phyloP scores from a whole-genome alignment of 2,329 filamentous ascomycete species.

The Arthrocladium fulminans region DNA sequence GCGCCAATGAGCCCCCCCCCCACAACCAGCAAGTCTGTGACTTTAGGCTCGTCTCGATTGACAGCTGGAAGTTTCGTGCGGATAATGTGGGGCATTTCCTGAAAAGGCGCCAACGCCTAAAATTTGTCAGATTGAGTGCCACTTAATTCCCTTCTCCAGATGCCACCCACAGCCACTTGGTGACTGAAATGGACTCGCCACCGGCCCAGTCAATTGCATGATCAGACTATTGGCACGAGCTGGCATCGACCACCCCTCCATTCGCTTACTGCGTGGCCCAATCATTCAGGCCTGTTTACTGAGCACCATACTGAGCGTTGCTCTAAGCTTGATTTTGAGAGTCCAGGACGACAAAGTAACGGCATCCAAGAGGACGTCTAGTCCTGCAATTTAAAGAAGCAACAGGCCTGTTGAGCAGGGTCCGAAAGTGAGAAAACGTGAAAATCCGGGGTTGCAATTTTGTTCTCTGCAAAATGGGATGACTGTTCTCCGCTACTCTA shows the following conservation, averaged over 20 bases:
- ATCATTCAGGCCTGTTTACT: background rate
- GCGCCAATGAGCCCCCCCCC: background rate
- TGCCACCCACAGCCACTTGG: background rate
- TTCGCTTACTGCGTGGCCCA: background rate
- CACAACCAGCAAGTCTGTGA: background rate
- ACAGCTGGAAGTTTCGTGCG: background rate
- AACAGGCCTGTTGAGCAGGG: too few species aligned
- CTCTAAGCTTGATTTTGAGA: constrained; percentile 1
- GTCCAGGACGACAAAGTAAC: background rate
- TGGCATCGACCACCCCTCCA: background rate
- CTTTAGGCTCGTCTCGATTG: background rate
- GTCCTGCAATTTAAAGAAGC: too few species aligned
- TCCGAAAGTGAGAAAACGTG: too few species aligned
- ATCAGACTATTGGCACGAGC: background rate
- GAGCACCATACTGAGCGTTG: background rate
- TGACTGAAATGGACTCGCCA: too few species aligned
- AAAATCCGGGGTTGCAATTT: too few species aligned
- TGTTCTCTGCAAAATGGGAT: too few species aligned
- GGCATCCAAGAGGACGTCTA: too few species aligned
- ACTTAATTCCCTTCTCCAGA: too few species aligned
- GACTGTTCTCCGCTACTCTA: too few species aligned
- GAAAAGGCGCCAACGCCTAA: background rate
- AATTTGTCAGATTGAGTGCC: too few species aligned
- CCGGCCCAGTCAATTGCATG: too few species aligned
- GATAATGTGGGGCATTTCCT: background rate